A percentile compares a stretch with the other conserved stretches of the same genome.
These are phyloP conservation scores for Xylaria sp. DNA, from an alignment of 2,329 filamentous ascomycete genomes.

Conservation along the genomic window DNA sequence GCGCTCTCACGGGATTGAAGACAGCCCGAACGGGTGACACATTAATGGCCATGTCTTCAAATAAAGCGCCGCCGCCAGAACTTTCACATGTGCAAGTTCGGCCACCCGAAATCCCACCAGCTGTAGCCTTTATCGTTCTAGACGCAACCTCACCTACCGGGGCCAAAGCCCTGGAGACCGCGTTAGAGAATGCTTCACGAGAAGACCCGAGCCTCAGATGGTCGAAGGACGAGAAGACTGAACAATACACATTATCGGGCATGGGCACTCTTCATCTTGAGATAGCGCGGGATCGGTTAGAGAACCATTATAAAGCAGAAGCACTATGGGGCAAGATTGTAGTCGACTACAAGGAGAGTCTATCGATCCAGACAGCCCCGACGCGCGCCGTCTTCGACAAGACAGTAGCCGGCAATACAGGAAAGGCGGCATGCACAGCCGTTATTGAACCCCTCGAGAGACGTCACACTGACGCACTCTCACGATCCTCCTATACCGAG, in stretches of 20 bases:
- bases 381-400: conserved; percentile 78
- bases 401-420: conserved; percentile 80
- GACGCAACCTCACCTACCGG: conserved; percentile 82
- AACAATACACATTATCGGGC: conserved; percentile 90
- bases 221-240: conserved; percentile 86
- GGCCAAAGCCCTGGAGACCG: conserved; percentile 81
- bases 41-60: conserved; percentile 75
- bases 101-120: conserved; percentile 88
- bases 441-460: conserved; percentile 70
- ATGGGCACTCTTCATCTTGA: conserved; percentile 98
- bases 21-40: conserved; percentile 95
- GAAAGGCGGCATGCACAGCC: conserved; percentile 80
- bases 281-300: conserved; percentile 87
- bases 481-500: conserved; percentile 58
- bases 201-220: conserved; percentile 95
- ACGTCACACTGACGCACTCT: conserved; percentile 52
- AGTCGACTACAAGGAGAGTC: conserved; percentile 92
- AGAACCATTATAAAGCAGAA: conserved; percentile 89
- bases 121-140: conserved; percentile 95
- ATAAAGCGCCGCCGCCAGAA: conserved; percentile 72
- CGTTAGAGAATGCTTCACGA: conserved; percentile 80
- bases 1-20: conserved; percentile 90
- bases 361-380: conserved; percentile 67
- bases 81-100: conserved; percentile 83
- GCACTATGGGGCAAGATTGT: conserved; percentile 90